Evolutionary conservation across 352 stramenopile genomes (phyloP), one percentile per base, ranked within the genome.

Genomic region (Thalassiosira exigua): DNA sequence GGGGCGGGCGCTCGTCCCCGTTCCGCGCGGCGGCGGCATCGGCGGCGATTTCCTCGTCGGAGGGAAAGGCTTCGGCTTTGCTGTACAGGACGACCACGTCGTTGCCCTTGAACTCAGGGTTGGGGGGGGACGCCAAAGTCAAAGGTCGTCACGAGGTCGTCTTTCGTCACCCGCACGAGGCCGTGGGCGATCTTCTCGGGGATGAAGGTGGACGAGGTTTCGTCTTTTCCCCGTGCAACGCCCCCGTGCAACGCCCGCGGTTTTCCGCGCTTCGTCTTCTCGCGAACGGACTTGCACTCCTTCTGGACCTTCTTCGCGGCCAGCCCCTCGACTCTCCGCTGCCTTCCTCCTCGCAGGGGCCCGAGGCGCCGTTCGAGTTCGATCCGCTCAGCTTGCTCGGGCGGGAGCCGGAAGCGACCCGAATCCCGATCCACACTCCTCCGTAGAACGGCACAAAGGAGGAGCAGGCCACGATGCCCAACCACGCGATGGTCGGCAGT

Each of bases 61-160:
- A 71, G 19, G 80, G 85, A 21, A 89, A 27, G 39, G 79, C 69
- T 0, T 76, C 44, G 24, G 69, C 36, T 12, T 5, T 67, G 51
- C 81, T 83, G 67, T 91, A 92, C 3, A 92, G 61, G n/a, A 92
- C 67, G 22, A 92, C 33, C 17, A 83, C 82, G 51, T 91, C 79
- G 3, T 66, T 24, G 56, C 62, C 52, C 24, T 79, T 51, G 1
- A 39, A 62, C 17, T 61, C 48, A 4, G 64, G 27, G 58, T 88
- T 80, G 2, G 69, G 48, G 19, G 4, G 85, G 85, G 0, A 87
- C 58, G 11, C 85, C 85, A 36, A 85, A 85, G 56, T 91, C 85
- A 57, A 85, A 78, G 48, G 51, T 76, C 1, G 74, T 24, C 11
- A 82, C 59, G 30, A 91, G 75, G 33, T 88, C 79, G 27, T 75